These are phyloP conservation scores for Russula foetens DNA, from an alignment of 768 basidiomycete species.

Conservation along the genomic window DNA sequence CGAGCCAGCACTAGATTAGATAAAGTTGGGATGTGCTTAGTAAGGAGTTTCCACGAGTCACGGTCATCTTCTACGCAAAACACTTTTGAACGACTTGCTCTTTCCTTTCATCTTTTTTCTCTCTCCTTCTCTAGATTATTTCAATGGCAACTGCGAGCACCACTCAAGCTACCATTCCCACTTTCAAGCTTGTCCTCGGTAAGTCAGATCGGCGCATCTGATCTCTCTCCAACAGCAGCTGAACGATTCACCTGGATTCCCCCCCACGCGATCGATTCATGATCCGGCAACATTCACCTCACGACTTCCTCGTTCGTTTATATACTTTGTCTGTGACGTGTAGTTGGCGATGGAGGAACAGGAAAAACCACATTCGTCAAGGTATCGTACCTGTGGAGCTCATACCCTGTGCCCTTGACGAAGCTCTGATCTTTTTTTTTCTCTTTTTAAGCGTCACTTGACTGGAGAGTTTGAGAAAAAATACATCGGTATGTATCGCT, in stretches of 20 bases:
- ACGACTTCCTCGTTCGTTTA: conserved; percentile 12
- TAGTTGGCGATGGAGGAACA: conserved; percentile 95
- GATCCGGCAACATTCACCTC: conserved; percentile 16
- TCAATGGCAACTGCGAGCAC: conserved; percentile 41
- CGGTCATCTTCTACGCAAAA: neutral
- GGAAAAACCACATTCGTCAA: conserved; percentile 99
- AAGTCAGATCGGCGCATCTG: conserved; percentile 28
- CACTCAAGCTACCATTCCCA: conserved; percentile 47
- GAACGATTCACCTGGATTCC: conserved; percentile 5
- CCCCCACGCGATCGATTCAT: conserved; percentile 48
- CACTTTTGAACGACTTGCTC: neutral
- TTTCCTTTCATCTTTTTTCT: conserved; percentile 34
- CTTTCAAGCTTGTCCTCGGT: conserved; percentile 99
- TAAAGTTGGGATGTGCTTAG: neutral
- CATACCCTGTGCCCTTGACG: conserved; percentile 34
- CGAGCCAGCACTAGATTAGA: too few species aligned
- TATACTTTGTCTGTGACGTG: conserved; percentile 19
- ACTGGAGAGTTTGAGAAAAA: conserved; percentile 99
- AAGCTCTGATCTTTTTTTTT: conserved; percentile 43
- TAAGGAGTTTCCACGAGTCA: conserved; percentile 18
- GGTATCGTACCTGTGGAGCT: conserved; percentile 37
- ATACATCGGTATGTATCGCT: conserved; percentile 72
- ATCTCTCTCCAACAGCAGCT: conserved; percentile 16
- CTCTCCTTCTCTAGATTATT: conserved; percentile 25
- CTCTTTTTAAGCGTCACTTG: conserved; percentile 90